A percentile compares a stretch with the other conserved stretches of the same genome.
phyloP scores from a whole-genome alignment of 805 yeast species.

The Suhomyces xylopsoci region DNA sequence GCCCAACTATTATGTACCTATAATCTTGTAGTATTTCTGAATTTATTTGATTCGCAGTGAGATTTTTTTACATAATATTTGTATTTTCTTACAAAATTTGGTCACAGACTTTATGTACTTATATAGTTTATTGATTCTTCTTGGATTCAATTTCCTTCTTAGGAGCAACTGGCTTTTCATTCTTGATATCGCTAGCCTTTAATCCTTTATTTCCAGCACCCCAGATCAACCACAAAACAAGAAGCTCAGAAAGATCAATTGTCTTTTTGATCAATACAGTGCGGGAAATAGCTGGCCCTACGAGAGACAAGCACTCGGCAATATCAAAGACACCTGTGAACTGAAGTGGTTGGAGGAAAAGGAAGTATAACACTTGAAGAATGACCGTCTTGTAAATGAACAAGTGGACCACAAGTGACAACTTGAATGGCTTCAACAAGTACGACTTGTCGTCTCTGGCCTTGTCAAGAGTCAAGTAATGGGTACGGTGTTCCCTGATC shows the following conservation, averaged over 20 bases:
- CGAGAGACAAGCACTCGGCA: conserved; percentile 7
- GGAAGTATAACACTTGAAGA: conserved; percentile 2
- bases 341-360: conserved; percentile 2
- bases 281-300: background rate
- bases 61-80: too few species aligned
- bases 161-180: background rate
- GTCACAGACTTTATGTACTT: too few species aligned
- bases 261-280: background rate
- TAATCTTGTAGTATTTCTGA: too few species aligned
- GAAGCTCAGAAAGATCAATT: conserved; percentile 4
- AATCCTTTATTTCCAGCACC: conserved; percentile 4
- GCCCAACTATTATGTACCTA: too few species aligned
- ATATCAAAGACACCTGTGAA: conserved; percentile 9
- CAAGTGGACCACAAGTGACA: conserved; percentile 7
- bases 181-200: background rate
- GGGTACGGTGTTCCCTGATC: background rate
- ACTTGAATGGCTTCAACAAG: conserved; percentile 2
- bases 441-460: conserved; percentile 1
- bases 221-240: conserved; percentile 12
- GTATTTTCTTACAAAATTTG: too few species aligned
- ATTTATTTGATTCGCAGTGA: too few species aligned
- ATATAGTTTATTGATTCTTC: background rate
- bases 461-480: background rate
- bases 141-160: background rate
- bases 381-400: conserved; percentile 4